Percentiles rank a stretch among this genome's conserved stretches.
These are phyloP conservation scores for Gaultheria prostrata DNA, from an alignment of 148 eudicot genomes.

Conservation along the genomic window DNA sequence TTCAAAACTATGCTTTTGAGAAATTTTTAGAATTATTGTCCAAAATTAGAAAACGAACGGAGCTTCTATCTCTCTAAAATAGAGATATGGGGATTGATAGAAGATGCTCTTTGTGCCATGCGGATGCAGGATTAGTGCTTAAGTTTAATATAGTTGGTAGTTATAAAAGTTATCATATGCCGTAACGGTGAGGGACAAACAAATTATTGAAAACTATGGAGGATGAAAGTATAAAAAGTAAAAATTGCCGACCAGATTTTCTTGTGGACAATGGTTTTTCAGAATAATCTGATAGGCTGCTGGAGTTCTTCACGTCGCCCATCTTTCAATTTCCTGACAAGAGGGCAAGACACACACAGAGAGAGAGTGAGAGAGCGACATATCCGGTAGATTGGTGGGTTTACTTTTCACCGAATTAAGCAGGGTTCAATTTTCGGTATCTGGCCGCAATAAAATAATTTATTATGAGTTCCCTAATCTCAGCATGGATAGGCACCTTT, in stretches of 20 bases:
- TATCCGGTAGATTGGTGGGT: not conserved
- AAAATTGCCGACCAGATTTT: constrained; percentile 62
- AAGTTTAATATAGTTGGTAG: not conserved
- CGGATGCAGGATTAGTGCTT: too few species aligned
- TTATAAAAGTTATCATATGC: not conserved
- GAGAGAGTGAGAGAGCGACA: not conserved
- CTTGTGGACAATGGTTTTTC: constrained; percentile 42
- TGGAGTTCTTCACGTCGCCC: constrained; percentile 78
- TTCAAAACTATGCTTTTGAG: too few species aligned
- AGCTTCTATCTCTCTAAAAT: too few species aligned
- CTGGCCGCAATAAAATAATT: not conserved
- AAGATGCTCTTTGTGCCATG: too few species aligned
- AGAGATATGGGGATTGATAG: too few species aligned
- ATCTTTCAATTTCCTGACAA: not conserved
- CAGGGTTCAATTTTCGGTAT: not conserved
- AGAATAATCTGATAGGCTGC: constrained; percentile 30
- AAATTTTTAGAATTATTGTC: too few species aligned
- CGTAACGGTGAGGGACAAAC: not conserved
- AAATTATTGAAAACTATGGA: not conserved
- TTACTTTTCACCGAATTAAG: not conserved
- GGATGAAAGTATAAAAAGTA: not conserved
- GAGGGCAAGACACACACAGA: not conserved
- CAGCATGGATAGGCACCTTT: not conserved
- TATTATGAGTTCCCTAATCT: not conserved
- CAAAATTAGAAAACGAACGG: too few species aligned